Evolutionary conservation across 352 stramenopile species (phyloP).

Genomic region (Globisporangium carolinianum): DNA sequence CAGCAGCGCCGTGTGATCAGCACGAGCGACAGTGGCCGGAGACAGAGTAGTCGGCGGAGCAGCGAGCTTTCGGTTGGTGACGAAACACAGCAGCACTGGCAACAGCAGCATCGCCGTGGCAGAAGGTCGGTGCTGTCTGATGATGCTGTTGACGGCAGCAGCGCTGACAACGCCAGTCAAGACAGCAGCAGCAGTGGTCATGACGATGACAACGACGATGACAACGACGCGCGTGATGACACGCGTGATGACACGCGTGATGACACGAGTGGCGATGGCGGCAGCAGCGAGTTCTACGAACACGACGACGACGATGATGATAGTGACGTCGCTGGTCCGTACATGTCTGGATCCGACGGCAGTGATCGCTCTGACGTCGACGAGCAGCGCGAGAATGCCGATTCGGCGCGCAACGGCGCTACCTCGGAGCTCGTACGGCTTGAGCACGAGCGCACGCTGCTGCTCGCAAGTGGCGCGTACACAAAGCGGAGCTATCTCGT

Average conservation of each 20-base stretch:
- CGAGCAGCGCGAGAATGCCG: background rate
- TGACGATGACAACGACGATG: too few relatives aligned
- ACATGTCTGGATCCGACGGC: background rate
- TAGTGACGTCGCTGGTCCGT: background rate
- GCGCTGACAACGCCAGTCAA: background rate
- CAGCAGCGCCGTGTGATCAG: background rate
- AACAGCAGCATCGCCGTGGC: background rate
- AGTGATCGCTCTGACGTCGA: background rate
- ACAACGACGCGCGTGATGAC: too few relatives aligned
- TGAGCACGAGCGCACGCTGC: constrained; percentile 39
- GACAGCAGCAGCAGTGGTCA: too few relatives aligned
- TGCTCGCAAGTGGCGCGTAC: constrained; percentile 58
- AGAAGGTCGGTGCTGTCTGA: background rate
- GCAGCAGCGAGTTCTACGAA: constrained; percentile 13
- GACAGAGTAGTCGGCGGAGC: background rate
- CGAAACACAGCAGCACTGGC: background rate
- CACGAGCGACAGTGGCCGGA: background rate
- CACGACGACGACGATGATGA: constrained; percentile 7
- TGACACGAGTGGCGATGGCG: background rate
- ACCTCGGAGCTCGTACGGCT: constrained; percentile 37
- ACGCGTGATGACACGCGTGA: too few relatives aligned
- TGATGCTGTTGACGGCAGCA: background rate
- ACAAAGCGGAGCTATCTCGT: constrained; percentile 57
- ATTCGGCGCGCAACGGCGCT: background rate
- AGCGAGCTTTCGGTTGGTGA: background rate